These are phyloP conservation scores for Ophiocordyceps camponoti-rufipedis DNA, from an alignment of 2,329 filamentous ascomycete genomes.

Conservation along the genomic window DNA sequence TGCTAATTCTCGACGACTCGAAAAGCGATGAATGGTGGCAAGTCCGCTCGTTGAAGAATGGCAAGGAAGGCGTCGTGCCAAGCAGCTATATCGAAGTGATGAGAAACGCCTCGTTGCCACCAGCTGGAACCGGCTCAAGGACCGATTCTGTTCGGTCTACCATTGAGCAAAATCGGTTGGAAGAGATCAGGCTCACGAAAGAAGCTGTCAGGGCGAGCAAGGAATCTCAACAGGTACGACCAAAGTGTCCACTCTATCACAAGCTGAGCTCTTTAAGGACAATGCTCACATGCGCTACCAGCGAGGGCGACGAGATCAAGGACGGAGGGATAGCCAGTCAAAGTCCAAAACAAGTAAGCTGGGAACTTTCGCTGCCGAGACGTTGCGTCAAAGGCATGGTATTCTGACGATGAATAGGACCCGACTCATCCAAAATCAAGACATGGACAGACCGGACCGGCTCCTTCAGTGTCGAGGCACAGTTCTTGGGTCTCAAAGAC, in stretches of 20 bases:
- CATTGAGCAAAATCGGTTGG: conserved; percentile 59
- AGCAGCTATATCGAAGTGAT: conserved; percentile 90
- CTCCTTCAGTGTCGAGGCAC: conserved; percentile 91
- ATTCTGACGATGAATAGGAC: conserved; percentile 33
- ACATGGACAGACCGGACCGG: conserved; percentile 92
- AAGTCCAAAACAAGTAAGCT: conserved; percentile 54
- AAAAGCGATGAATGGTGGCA: conserved; percentile 99
- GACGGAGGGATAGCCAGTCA: conserved; percentile 34
- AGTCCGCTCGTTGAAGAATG: conserved; percentile 75
- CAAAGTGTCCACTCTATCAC: conserved; percentile 33
- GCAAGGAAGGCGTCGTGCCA: conserved; percentile 88
- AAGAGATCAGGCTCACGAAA: conserved; percentile 71
- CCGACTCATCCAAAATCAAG: conserved; percentile 64
- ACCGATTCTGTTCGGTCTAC: conserved; percentile 37
- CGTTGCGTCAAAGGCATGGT: no score
- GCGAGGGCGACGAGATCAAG: conserved; percentile 53
- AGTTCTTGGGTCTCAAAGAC: conserved; percentile 86
- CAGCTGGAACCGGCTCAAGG: conserved; percentile 23
- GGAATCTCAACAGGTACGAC: conserved; percentile 39
- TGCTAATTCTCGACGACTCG: conserved; percentile 71
- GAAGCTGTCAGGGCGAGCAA: conserved; percentile 52
- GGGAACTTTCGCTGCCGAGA: background rate
- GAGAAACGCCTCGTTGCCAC: conserved; percentile 38
- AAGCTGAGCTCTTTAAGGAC: no score
- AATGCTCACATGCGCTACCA: conserved; percentile 46